Percentiles rank a stretch among this genome's conserved stretches.
Evolutionary conservation across 2,329 filamentous ascomycete genomes (phyloP).

Genomic region (Xylariales sp.): DNA sequence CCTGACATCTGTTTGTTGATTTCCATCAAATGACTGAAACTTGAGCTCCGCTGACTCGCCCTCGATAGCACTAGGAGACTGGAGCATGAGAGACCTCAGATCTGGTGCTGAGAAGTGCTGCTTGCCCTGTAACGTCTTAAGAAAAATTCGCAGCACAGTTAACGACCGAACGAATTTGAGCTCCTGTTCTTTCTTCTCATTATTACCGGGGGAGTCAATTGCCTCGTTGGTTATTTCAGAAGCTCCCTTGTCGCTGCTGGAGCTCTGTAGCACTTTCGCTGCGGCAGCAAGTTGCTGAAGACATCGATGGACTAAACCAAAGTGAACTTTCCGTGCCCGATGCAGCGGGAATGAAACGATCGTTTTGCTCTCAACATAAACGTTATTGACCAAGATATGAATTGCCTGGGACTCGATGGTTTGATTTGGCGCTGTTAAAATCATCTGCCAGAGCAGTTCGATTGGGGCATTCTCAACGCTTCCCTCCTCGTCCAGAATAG

Average conservation of each 20-base stretch:
- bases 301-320: constrained; percentile 69
- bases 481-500: constrained; percentile 47
- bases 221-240: constrained; percentile 48
- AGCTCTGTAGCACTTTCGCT: constrained; percentile 51
- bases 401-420: constrained; percentile 67
- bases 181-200: constrained; percentile 50
- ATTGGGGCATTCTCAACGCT: constrained; percentile 48
- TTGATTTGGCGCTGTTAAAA: constrained; percentile 62
- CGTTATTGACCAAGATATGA: constrained; percentile 61
- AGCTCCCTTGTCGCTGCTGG: constrained; percentile 33
- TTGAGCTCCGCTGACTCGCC: constrained; percentile 64
- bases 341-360: constrained; percentile 45
- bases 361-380: constrained; percentile 62
- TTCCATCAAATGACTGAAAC: constrained; percentile 69
- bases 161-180: constrained; percentile 65
- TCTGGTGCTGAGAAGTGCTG: constrained; percentile 57
- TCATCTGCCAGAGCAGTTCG: constrained; percentile 80
- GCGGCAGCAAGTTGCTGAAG: constrained; percentile 64
- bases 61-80: constrained; percentile 46
- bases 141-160: constrained; percentile 62
- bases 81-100: constrained; percentile 46
- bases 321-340: constrained; percentile 55
- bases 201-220: constrained; percentile 43
- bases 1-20: constrained; percentile 54
- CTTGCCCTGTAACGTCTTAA: constrained; percentile 60